Evolutionary conservation across 805 yeast genomes (phyloP), one percentile per base, ranked within the genome.

Genomic region (Teunomyces aglyptinius): DNA sequence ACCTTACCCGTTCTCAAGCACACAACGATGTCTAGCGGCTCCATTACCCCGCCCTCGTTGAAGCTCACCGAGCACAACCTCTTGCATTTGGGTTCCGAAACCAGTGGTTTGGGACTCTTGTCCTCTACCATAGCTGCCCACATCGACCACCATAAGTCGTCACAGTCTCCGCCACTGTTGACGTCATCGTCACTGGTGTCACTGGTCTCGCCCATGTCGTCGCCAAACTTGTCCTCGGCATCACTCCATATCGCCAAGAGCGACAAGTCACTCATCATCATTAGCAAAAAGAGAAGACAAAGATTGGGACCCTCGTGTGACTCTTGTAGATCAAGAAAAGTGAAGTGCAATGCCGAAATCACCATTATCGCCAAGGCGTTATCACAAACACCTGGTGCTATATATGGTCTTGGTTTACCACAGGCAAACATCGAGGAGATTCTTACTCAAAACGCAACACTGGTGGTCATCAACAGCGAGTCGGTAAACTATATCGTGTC

Each of bases 301-400:
- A 67, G 92, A 49, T 70, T 79, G 15, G 90, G 92, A 0, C 90
- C 90, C 2, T 80, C 86, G 34, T 85, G 92, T 63, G 90, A 85
- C 60, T 68, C 78, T 41, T 85, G 92, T 61, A 71, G 90, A 45
- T 58, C 78, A 12, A 74, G 89, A 47, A 85, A 85, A 59, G 85
- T 84, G 48, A 85, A 82, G 63, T 85, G 92, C 65, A 82, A 85
- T 61, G 88, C 91, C 1, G 82, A 75, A 53, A 78, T 84, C 10
- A 61, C 65, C 28, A 68, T 78, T 19, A 49, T 80, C 39, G 55
- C 63, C 40, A 58, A 56, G 27, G 32, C 46, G 33, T 45, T 55
- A 33, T 40, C 47, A 16, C 41, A 43, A 13, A 32, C 20, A 3
- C 43, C 45, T 10, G 16, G 38, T 16, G 11, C 29, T 6, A 40